A percentile compares a stretch with the other conserved stretches of the same genome.
phyloP scores from a whole-genome alignment of 441 rosid genomes.

The Erodium trifolium region DNA sequence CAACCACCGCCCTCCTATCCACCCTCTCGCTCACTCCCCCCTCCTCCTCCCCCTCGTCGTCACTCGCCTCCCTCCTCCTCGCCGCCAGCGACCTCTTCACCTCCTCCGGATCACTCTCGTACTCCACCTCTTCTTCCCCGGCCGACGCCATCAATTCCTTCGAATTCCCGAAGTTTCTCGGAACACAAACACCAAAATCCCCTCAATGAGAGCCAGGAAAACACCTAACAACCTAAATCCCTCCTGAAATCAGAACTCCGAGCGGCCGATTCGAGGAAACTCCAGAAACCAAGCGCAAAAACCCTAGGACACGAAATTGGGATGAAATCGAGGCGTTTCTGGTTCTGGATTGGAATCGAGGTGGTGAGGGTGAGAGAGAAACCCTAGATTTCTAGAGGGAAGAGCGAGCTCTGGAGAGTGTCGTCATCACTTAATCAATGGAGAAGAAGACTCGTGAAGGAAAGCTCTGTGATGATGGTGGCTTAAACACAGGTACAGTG shows the following conservation, averaged over 20 bases:
- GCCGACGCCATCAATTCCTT: conserved; percentile 21
- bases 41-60: conserved; percentile 49
- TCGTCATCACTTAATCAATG: neutral
- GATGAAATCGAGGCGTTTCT: neutral
- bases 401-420: neutral
- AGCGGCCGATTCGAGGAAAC: neutral
- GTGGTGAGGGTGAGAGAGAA: neutral
- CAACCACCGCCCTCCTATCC: conserved; percentile 37
- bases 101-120: conserved; percentile 95
- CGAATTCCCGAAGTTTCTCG: neutral
- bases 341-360: neutral
- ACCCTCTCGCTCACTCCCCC: conserved; percentile 20
- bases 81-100: conserved; percentile 45
- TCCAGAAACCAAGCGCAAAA: no score
- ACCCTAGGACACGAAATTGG: neutral
- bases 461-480: neutral
- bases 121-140: conserved; percentile 52
- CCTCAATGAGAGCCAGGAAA: neutral
- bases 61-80: conserved; percentile 84
- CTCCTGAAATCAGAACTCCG: neutral
- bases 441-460: neutral
- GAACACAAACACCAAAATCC: neutral
- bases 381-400: conserved; percentile 1
- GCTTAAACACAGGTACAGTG: neutral
- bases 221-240: neutral